These are phyloP conservation scores for Ceriops zippeliana DNA, from an alignment of 345 rosid genomes.

Conservation along the genomic window DNA sequence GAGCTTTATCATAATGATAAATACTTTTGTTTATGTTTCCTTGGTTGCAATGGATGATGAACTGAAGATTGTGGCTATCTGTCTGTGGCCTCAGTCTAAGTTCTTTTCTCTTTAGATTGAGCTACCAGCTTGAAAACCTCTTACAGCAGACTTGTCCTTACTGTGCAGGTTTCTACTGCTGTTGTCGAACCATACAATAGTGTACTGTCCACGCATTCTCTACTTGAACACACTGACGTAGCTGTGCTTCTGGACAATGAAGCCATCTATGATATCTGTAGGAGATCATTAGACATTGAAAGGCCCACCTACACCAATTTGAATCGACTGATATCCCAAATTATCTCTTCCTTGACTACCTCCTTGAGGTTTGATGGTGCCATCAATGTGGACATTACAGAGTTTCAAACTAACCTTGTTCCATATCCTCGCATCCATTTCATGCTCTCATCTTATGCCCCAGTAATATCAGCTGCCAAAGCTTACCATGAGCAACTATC, in stretches of 20 bases:
- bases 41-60: neutral
- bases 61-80: neutral
- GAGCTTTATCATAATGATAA: no score
- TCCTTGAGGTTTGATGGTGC: slow-evolving; percentile 6
- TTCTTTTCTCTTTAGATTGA: neutral
- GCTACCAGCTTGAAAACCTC: neutral
- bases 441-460: slow-evolving; percentile 1
- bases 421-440: slow-evolving; percentile 1
- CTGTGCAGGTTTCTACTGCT: slow-evolving; percentile 8
- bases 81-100: neutral
- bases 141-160: neutral
- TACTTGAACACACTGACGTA: slow-evolving; percentile 1
- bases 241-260: slow-evolving; percentile 1
- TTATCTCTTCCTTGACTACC: neutral
- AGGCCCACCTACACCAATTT: slow-evolving; percentile 1
- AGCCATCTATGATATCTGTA: slow-evolving; percentile 4
- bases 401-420: slow-evolving; percentile 2
- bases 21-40: no score
- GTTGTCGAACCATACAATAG: neutral
- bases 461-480: neutral
- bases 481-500: slow-evolving; percentile 2
- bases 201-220: slow-evolving; percentile 1
- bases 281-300: slow-evolving; percentile 1
- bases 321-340: neutral
- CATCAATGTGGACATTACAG: neutral